phyloP scores from a whole-genome alignment of 2,329 filamentous ascomycete species.

The Thelonectria blattea region DNA sequence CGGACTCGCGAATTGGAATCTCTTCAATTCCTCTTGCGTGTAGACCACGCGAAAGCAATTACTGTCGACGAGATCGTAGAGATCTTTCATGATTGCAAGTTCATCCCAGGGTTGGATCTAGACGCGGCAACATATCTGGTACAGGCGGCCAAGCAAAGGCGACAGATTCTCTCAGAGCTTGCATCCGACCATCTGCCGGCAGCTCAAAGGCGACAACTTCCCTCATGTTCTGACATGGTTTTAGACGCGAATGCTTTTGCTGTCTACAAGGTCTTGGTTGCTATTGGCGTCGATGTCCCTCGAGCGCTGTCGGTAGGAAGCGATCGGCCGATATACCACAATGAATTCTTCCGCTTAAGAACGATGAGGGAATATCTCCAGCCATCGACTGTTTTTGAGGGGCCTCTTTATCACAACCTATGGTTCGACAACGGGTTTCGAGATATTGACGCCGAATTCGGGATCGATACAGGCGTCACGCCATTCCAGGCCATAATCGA shows the following conservation, averaged over 20 bases:
- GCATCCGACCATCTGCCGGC: too few relatives aligned
- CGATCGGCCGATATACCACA: background rate
- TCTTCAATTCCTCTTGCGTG: background rate
- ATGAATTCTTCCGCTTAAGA: too few relatives aligned
- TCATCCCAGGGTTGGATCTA: too few relatives aligned
- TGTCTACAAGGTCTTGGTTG: background rate
- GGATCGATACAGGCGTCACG: background rate
- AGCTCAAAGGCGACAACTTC: background rate
- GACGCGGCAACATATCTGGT: background rate
- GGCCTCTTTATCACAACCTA: background rate
- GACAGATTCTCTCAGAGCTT: background rate
- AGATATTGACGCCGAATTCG: background rate
- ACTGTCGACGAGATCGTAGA: background rate
- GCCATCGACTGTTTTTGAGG: too few relatives aligned
- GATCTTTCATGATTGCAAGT: too few relatives aligned
- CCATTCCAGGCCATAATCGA: background rate
- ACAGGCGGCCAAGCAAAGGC: background rate
- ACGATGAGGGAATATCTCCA: too few relatives aligned
- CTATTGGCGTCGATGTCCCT: background rate
- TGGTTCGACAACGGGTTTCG: background rate
- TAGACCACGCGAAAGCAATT: background rate
- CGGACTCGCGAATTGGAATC: background rate
- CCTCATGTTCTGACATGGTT: background rate
- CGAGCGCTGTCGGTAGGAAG: background rate
- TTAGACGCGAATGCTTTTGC: background rate